Conservation (phyloP, 768 basidiomycete species). For the Suillus fuscotomentosus region DNA sequence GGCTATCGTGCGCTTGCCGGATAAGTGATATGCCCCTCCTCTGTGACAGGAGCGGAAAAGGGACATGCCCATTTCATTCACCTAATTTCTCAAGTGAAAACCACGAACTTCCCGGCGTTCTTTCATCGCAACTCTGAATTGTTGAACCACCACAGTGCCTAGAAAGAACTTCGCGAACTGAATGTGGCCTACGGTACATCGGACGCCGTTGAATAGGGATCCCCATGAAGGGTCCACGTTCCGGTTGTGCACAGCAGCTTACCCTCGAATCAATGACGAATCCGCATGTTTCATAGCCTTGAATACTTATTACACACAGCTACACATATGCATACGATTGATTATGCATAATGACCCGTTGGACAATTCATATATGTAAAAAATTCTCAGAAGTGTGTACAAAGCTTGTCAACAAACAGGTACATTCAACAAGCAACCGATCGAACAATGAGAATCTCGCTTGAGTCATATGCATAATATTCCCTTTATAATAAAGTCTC, state of each 20-base stretch:
- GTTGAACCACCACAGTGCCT: not conserved
- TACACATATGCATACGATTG: not conserved
- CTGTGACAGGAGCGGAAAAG: not conserved
- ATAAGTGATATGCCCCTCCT: not conserved
- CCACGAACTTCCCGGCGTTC: not conserved
- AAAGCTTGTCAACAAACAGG: constrained; percentile 26
- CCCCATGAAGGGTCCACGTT: not conserved
- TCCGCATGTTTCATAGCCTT: not conserved
- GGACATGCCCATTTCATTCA: not conserved
- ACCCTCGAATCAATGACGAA: not conserved
- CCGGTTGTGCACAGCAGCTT: not conserved
- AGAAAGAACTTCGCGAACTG: not conserved
- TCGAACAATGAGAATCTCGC: constrained; percentile 15
- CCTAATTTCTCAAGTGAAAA: not conserved
- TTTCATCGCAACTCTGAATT: not conserved
- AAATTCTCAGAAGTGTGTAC: constrained; percentile 17
- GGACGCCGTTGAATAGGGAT: not conserved
- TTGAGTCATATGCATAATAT: constrained; percentile 19
- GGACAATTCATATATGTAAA: not conserved
- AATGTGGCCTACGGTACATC: not conserved
- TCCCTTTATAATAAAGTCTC: constrained; percentile 8
- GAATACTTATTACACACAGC: not conserved
- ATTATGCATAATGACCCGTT: not conserved
- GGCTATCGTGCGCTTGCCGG: not conserved
- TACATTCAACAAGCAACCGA: not conserved